Evolutionary conservation across 1,284 basidiomycete species (phyloP), one percentile per base, ranked within the genome.

Genomic region (Ustilago curta): DNA sequence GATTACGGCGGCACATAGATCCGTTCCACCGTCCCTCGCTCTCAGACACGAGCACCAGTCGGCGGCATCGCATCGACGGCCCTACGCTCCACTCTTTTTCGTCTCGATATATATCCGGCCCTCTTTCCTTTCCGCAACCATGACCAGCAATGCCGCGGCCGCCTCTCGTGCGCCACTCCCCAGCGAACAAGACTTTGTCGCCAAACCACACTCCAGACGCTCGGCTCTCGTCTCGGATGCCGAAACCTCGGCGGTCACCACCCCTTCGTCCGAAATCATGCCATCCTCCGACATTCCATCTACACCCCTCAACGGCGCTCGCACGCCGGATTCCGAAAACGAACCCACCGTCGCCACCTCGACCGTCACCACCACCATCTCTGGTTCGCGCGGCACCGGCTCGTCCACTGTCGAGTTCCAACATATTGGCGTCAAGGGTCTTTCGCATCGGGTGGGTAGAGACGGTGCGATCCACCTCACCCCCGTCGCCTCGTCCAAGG

Each of bases 391-490:
- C 48, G 66, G 64, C 43, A 58, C 35, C 50, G 76, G 77, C 32
- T 62, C 75, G 2, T 66, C 56, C 35, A 76, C 77, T 16, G 60
- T 72, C 47, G 57, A 70, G 32, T 63, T 75, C 50, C 54, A 66
- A n/a, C 72, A 72, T 58, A 63, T 76, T 31, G 70, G 76, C 51
- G 73, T 72, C 44, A 78, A 71, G 43, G 77, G 61, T 3, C 48
- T 80, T 27, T 68, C 70, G 9, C 69, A 73, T 55, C 44, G 69
- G 23, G 62, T 81, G 39, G 74, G 64, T 61, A 72, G 70, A 27
- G 71, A 77, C 53, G 80, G 80, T 25, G 57, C 63, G 7, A 70
- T 81, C 42, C 53, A 77, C 40, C 76, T 81, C 51, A 66, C 66
- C 29, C 79, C 79, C 27, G 59, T 62, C 35, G 67, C 74, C 4